phyloP scores from a whole-genome alignment of 2,329 filamentous ascomycete genomes.

The Capronia americana region DNA sequence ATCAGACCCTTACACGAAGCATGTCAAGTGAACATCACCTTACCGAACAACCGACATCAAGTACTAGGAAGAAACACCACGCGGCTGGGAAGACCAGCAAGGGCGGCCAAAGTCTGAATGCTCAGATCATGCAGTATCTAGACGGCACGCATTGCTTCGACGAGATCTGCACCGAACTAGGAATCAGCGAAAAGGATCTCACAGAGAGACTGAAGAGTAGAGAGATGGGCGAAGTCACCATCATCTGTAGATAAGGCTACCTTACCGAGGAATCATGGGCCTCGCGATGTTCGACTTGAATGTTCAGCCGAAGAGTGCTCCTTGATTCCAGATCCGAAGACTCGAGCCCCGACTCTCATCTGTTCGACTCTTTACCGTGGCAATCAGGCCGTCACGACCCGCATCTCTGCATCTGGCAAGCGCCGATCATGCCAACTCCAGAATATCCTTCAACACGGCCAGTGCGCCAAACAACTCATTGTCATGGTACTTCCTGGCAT shows the following conservation, averaged over 20 bases:
- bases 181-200: constrained; percentile 56
- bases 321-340: neutral
- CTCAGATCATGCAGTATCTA: constrained; percentile 48
- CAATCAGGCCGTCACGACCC: neutral
- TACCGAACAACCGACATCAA: constrained; percentile 20
- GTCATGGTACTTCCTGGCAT: constrained; percentile 61
- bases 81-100: constrained; percentile 10
- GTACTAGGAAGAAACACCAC: constrained; percentile 16
- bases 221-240: constrained; percentile 50
- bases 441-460: constrained; percentile 28
- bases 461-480: constrained; percentile 51
- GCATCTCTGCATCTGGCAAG: neutral
- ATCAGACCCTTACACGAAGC: constrained; percentile 22
- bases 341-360: neutral
- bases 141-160: constrained; percentile 59
- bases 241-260: constrained; percentile 59
- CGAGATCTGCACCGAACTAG: constrained; percentile 58
- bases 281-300: neutral
- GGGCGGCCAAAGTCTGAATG: constrained; percentile 21
- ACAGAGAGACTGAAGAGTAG: constrained; percentile 51
- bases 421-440: constrained; percentile 8
- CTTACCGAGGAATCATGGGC: neutral
- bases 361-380: neutral
- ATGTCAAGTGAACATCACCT: constrained; percentile 37
- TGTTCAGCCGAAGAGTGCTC: neutral